Evolutionary conservation across 345 rosid species (phyloP), one percentile per base, ranked within the genome.

Genomic region (Carallia brachiata): DNA sequence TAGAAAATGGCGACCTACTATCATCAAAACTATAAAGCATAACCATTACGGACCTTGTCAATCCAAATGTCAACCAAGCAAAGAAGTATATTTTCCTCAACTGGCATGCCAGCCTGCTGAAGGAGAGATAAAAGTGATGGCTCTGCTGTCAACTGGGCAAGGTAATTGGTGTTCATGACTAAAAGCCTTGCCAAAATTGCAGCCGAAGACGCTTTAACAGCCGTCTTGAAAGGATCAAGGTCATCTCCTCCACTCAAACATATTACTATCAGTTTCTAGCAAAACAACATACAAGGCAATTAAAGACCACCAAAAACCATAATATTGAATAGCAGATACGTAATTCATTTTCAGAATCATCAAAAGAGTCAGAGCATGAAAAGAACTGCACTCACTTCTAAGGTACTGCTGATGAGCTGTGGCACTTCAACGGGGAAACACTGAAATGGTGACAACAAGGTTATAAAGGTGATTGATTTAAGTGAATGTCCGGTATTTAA

Each of bases 231-330:
- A 61, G 99, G 98, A 68, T 89, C 96, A 32, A 52, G 76, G 48
- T 90, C 97, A 61, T 95, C 98, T 72, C 94, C 89, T 75, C 97
- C 97, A 67, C 92, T 83, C 83, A 92, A 83, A 83, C 97, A 90
- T 66, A 90, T 82, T 53, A 86, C 84, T 80, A 89, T 81, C 62
- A 95, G 73, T 89, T 92, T 95, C 99, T 95, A 64, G 62, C 64
- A 76, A 65, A 36, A 70, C 28, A 74, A 72, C 62, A 75, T 54
- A 44, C 19, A 48, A 60, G n/a, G 55, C 15, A 34, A 68, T 69
- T 69, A 61, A 72, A 37, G 53, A 32, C 36, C n/a, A 36, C 40
- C 10, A 39, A 72, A 62, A 61, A 28, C 70, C 59, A 32, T 32
- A 32, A 32, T 32, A 55, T 16, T 44, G n/a, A 37, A 36, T 27